Percentiles rank a stretch among this genome's conserved stretches.
Conservation (phyloP, 345 rosid species). For the Melastoma malabathricum region DNA sequence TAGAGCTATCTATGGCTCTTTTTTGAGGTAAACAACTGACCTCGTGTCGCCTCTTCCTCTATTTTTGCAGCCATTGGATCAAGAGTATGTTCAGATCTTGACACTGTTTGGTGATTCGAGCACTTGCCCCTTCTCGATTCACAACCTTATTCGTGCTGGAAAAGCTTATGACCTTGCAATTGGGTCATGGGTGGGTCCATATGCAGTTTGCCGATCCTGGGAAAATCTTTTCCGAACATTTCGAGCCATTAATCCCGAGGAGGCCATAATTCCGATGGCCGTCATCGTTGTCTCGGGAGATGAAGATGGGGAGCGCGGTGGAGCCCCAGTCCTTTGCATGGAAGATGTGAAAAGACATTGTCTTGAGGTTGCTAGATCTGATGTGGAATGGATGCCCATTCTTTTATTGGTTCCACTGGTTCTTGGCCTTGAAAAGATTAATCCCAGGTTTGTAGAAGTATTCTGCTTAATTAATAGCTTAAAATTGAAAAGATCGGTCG, state of each 20-base stretch:
- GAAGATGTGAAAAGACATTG: constrained; percentile 69
- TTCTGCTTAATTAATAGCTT: not conserved
- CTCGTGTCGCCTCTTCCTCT: not conserved
- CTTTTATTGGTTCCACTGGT: constrained; percentile 89
- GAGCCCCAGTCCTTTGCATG: constrained; percentile 79
- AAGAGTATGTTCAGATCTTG: constrained; percentile 53
- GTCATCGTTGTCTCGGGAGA: constrained; percentile 79
- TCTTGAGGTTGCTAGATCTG: constrained; percentile 52
- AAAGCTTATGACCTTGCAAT: constrained; percentile 76
- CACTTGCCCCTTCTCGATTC: constrained; percentile 60
- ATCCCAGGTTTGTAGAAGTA: constrained; percentile 51
- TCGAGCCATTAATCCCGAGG: constrained; percentile 23
- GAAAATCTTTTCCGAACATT: constrained; percentile 42
- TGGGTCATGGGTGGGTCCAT: constrained; percentile 99
- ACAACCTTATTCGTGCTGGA: constrained; percentile 74
- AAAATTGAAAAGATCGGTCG: not conserved
- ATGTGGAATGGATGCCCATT: constrained; percentile 61
- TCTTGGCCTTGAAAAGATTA: constrained; percentile 82
- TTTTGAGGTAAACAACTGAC: not conserved
- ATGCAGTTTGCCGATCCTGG: constrained; percentile 87
- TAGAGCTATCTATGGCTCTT: not conserved
- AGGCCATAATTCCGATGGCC: constrained; percentile 62
- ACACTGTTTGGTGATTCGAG: constrained; percentile 72
- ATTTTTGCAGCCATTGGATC: constrained; percentile 48
- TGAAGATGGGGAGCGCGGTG: constrained; percentile 93